phyloP scores from a whole-genome alignment of 2,329 filamentous ascomycete genomes.

The Allantophomopsis lycopodina region DNA sequence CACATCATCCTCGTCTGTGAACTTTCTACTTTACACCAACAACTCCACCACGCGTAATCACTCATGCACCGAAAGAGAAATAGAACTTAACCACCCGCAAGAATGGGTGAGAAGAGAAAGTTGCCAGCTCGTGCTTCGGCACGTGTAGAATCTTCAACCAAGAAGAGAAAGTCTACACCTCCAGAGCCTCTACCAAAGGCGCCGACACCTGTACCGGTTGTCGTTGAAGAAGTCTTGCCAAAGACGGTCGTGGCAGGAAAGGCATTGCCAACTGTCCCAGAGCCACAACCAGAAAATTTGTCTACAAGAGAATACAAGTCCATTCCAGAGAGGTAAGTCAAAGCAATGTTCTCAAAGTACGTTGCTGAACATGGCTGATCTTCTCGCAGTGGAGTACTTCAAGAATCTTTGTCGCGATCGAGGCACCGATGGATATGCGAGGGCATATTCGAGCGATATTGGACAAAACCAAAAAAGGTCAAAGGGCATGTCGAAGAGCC shows the following conservation, averaged over 20 bases:
- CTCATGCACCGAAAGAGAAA: no score
- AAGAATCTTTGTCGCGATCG: slow-evolving; percentile 60
- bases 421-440: slow-evolving; percentile 60
- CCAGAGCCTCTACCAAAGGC: slow-evolving; percentile 35
- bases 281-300: slow-evolving; percentile 50
- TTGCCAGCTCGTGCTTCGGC: slow-evolving; percentile 47
- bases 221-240: slow-evolving; percentile 33
- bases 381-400: slow-evolving; percentile 50
- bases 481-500: slow-evolving; percentile 49
- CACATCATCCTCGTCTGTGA: slow-evolving; percentile 4
- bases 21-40: slow-evolving; percentile 1
- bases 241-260: slow-evolving; percentile 49
- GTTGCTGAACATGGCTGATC: not conserved
- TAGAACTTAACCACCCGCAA: not conserved
- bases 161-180: slow-evolving; percentile 43
- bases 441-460: slow-evolving; percentile 65
- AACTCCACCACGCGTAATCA: no score
- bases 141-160: slow-evolving; percentile 42
- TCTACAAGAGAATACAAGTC: slow-evolving; percentile 56
- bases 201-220: slow-evolving; percentile 20
- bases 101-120: slow-evolving; percentile 44
- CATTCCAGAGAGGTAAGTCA: slow-evolving; percentile 52
- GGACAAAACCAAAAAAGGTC: slow-evolving; percentile 58
- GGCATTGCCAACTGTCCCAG: slow-evolving; percentile 57
- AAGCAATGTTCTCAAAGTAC: not conserved